Conservation (phyloP, 345 rosid species). For the Gossypium ekmanianum region DNA sequence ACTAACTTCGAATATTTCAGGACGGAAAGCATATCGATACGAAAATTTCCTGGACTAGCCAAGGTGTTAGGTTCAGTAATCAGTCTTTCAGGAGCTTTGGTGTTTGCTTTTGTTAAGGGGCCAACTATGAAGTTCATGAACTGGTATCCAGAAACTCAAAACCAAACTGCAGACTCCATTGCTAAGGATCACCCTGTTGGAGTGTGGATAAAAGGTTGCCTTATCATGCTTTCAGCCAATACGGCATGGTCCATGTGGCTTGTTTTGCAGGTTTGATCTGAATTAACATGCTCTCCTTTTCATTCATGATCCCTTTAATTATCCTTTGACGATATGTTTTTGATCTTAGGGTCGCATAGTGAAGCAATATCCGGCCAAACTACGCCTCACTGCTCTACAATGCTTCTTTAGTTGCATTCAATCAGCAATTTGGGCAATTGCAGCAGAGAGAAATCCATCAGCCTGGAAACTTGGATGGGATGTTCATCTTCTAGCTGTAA, state of each 20-base stretch:
- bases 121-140: slow-evolving; percentile 42
- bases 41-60: slow-evolving; percentile 44
- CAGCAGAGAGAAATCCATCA: slow-evolving; percentile 50
- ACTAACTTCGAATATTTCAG: slow-evolving; percentile 1
- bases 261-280: slow-evolving; percentile 60
- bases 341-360: slow-evolving; percentile 38
- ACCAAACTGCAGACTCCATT: slow-evolving; percentile 19
- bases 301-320: neutral
- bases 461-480: slow-evolving; percentile 80
- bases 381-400: slow-evolving; percentile 64
- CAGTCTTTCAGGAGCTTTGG: slow-evolving; percentile 67
- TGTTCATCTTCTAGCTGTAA: slow-evolving; percentile 64
- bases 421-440: slow-evolving; percentile 59
- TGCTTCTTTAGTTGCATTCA: slow-evolving; percentile 76
- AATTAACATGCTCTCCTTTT: neutral
- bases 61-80: slow-evolving; percentile 61
- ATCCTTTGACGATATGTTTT: neutral
- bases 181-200: slow-evolving; percentile 1
- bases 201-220: slow-evolving; percentile 61
- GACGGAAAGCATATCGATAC: slow-evolving; percentile 17
- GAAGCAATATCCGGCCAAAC: slow-evolving; percentile 66
- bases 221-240: slow-evolving; percentile 74
- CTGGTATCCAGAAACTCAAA: slow-evolving; percentile 22
- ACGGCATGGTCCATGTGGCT: slow-evolving; percentile 78
- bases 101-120: slow-evolving; percentile 76